phyloP scores from a whole-genome alignment of 495 filamentous ascomycete species.

The Chaetomium cochliodes region DNA sequence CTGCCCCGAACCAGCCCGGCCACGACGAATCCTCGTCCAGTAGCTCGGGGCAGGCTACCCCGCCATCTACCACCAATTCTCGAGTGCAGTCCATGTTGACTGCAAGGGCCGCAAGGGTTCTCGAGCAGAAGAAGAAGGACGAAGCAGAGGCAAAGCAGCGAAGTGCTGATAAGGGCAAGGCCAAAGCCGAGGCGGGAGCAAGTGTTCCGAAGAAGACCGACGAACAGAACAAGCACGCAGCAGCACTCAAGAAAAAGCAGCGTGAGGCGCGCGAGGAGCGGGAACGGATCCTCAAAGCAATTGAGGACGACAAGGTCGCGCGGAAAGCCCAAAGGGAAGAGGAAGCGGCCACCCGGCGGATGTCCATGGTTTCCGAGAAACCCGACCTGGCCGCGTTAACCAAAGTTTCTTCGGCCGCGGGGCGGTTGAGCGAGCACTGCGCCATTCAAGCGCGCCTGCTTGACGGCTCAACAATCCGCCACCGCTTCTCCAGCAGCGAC shows the following conservation, averaged over 20 bases:
- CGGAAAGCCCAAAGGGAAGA: slow-evolving; percentile 54
- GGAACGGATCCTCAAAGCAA: slow-evolving; percentile 57
- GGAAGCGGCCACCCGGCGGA: slow-evolving; percentile 43
- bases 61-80: slow-evolving; percentile 23
- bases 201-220: slow-evolving; percentile 37
- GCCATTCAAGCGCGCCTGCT: slow-evolving; percentile 80
- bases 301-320: slow-evolving; percentile 67
- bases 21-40: slow-evolving; percentile 9
- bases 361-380: slow-evolving; percentile 19
- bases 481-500: slow-evolving; percentile 62
- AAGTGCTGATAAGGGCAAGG: slow-evolving; percentile 34
- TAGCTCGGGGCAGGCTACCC: slow-evolving; percentile 24
- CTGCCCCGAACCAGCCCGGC: slow-evolving; percentile 11
- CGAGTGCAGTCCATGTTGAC: slow-evolving; percentile 28
- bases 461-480: slow-evolving; percentile 75
- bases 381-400: slow-evolving; percentile 19
- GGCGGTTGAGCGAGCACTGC: slow-evolving; percentile 44
- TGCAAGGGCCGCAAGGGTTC: slow-evolving; percentile 33
- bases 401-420: slow-evolving; percentile 18
- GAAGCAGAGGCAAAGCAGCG: slow-evolving; percentile 34
- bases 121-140: slow-evolving; percentile 31
- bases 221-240: slow-evolving; percentile 44
- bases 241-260: slow-evolving; percentile 50
- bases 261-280: slow-evolving; percentile 59
- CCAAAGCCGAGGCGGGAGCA: slow-evolving; percentile 41